phyloP scores from a whole-genome alignment of 2,329 filamentous ascomycete genomes.

The Aaosphaeria pasadenensis region DNA sequence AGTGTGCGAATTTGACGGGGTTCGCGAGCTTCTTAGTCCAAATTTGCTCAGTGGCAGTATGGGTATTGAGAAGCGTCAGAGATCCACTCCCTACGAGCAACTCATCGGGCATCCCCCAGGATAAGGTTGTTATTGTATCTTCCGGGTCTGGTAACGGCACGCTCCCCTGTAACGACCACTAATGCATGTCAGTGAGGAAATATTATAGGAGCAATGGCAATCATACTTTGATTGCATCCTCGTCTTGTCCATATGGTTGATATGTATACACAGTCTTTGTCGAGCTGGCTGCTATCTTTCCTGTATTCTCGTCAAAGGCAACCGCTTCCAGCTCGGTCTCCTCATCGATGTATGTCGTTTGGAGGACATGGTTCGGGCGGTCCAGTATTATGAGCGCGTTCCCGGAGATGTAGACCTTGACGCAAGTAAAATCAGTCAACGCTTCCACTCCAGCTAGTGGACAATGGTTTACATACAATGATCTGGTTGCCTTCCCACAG shows the following conservation, averaged over 20 bases:
- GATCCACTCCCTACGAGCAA: slow-evolving; percentile 71
- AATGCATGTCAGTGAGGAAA: not conserved
- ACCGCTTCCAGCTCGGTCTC: slow-evolving; percentile 68
- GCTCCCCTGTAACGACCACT: slow-evolving; percentile 63
- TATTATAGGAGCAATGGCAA: not conserved
- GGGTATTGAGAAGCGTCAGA: slow-evolving; percentile 67
- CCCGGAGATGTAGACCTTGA: slow-evolving; percentile 82
- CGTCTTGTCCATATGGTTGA: slow-evolving; percentile 66
- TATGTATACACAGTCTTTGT: slow-evolving; percentile 70
- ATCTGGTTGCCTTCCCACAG: slow-evolving; percentile 71
- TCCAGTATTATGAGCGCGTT: slow-evolving; percentile 81
- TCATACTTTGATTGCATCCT: slow-evolving; percentile 69
- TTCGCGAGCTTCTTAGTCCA: slow-evolving; percentile 77
- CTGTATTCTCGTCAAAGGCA: slow-evolving; percentile 74
- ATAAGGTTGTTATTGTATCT: slow-evolving; percentile 60
- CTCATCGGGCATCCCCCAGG: slow-evolving; percentile 86
- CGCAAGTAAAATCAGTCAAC: not conserved
- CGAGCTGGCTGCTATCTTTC: slow-evolving; percentile 79
- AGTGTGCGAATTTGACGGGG: slow-evolving; percentile 67
- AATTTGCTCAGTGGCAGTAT: slow-evolving; percentile 52
- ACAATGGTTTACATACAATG: slow-evolving; percentile 54
- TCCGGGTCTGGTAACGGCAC: slow-evolving; percentile 48
- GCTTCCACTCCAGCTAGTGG: slow-evolving; percentile 8
- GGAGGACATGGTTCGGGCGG: slow-evolving; percentile 70
- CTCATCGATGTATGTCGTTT: slow-evolving; percentile 87